Evolutionary conservation across 495 filamentous ascomycete species (phyloP).

Genomic region (Penicillium chermesinum): DNA sequence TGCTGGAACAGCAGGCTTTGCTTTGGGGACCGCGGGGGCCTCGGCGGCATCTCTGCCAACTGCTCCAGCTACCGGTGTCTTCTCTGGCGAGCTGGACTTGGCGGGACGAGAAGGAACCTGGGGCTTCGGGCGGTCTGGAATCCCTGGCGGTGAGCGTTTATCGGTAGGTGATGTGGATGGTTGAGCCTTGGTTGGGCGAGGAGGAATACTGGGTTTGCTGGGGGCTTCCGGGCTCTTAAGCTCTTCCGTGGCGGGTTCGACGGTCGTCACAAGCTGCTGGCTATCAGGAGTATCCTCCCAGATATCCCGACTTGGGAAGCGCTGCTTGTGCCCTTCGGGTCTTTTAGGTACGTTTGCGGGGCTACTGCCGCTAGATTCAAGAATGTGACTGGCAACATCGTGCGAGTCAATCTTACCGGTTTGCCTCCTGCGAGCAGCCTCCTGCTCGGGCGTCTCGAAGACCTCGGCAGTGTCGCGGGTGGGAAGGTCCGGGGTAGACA

Average conservation of each 20-base stretch:
- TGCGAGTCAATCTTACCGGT: slow-evolving; percentile 43
- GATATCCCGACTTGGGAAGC: slow-evolving; percentile 91
- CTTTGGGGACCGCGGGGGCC: slow-evolving; percentile 38
- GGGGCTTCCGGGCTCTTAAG: slow-evolving; percentile 35
- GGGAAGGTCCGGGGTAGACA: slow-evolving; percentile 67
- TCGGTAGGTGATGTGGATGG: slow-evolving; percentile 42
- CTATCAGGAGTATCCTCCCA: slow-evolving; percentile 95
- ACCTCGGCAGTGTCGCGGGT: slow-evolving; percentile 21
- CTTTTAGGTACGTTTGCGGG: slow-evolving; percentile 34
- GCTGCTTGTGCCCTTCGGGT: slow-evolving; percentile 52
- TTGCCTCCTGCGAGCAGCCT: slow-evolving; percentile 47
- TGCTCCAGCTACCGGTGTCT: slow-evolving; percentile 11
- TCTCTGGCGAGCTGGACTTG: slow-evolving; percentile 41
- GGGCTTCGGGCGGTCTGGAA: slow-evolving; percentile 75
- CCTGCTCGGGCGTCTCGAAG: slow-evolving; percentile 55
- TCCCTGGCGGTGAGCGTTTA: slow-evolving; percentile 47
- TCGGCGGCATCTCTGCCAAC: slow-evolving; percentile 29
- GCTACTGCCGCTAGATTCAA: slow-evolving; percentile 25
- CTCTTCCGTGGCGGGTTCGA: slow-evolving; percentile 56
- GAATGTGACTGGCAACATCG: slow-evolving; percentile 38
- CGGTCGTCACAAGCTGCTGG: slow-evolving; percentile 72
- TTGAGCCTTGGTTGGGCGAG: slow-evolving; percentile 36
- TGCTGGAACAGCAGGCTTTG: slow-evolving; percentile 76
- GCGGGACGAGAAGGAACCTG: slow-evolving; percentile 67
- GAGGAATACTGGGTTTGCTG: slow-evolving; percentile 40